Evolutionary conservation across 805 yeast genomes (phyloP).

Genomic region (Middelhovenomyces tepae): DNA sequence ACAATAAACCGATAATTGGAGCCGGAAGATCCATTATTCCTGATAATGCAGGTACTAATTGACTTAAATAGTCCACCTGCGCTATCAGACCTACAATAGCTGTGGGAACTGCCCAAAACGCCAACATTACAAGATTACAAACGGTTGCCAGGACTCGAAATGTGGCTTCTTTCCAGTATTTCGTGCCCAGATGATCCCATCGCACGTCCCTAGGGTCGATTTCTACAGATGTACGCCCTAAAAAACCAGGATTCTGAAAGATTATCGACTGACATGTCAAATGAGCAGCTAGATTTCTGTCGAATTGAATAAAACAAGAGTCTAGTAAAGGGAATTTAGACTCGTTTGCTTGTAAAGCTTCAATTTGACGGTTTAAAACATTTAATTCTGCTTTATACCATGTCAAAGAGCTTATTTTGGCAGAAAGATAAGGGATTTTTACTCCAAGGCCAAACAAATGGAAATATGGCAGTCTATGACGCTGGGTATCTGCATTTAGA

Average conservation of each 20-base stretch:
- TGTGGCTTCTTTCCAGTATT: constrained; percentile 30
- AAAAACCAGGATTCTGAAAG: constrained; percentile 22
- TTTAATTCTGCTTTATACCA: constrained; percentile 57
- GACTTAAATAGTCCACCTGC: constrained; percentile 58
- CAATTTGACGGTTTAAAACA: constrained; percentile 54
- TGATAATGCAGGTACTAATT: constrained; percentile 49
- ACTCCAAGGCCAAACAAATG: constrained; percentile 7
- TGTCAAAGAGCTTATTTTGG: constrained; percentile 62
- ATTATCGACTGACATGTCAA: constrained; percentile 53
- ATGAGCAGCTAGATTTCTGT: constrained; percentile 47
- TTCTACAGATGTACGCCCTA: constrained; percentile 23
- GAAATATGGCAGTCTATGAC: constrained; percentile 39
- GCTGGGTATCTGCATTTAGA: constrained; percentile 57
- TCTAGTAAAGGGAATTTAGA: constrained; percentile 27
- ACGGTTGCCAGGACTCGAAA: constrained; percentile 39
- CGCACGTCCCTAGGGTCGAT: constrained; percentile 59
- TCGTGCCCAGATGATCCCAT: constrained; percentile 53
- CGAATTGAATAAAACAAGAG: constrained; percentile 52
- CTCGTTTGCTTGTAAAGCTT: constrained; percentile 40
- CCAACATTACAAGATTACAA: constrained; percentile 41
- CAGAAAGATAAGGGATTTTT: constrained; percentile 46
- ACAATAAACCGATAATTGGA: constrained; percentile 41
- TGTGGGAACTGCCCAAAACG: constrained; percentile 76
- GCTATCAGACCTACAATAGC: constrained; percentile 70
- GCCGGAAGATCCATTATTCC: constrained; percentile 51